These are phyloP conservation scores for Bolboschoenoplectus hybrid DNA, from an alignment of 202 grass and related monocot genomes.

Conservation along the genomic window DNA sequence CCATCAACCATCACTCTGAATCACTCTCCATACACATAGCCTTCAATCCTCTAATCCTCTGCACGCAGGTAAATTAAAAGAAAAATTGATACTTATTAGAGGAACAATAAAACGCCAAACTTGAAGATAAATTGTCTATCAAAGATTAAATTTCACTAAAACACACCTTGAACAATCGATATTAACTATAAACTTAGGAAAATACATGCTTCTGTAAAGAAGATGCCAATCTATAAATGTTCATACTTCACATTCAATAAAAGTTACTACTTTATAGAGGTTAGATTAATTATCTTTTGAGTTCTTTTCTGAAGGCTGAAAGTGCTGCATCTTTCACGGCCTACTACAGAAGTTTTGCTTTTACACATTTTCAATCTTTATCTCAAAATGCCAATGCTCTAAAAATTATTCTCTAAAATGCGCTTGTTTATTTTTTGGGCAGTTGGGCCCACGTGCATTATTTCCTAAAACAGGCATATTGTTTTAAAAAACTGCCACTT, in stretches of 20 bases:
- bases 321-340: neutral
- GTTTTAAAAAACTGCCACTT: neutral
- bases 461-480: neutral
- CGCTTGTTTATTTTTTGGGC: neutral
- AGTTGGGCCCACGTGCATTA: neutral
- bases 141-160: constrained; percentile 1
- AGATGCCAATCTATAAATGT: neutral
- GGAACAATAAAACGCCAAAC: neutral
- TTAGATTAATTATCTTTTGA: neutral
- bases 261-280: neutral
- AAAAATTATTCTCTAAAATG: constrained; percentile 10
- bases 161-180: neutral
- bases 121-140: neutral
- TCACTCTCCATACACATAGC: constrained; percentile 92
- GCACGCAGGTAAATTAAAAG: constrained; percentile 34
- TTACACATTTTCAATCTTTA: neutral
- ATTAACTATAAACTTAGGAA: neutral
- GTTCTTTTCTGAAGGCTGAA: constrained; percentile 1
- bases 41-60: constrained; percentile 95
- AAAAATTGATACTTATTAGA: constrained; percentile 3
- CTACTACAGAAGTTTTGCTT: neutral
- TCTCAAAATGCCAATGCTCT: neutral
- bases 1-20: constrained; percentile 57
- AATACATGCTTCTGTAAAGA: neutral
- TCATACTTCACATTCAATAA: constrained; percentile 7